These are phyloP conservation scores for Moricandia arvensis DNA, from an alignment of 345 rosid genomes.

Conservation along the genomic window DNA sequence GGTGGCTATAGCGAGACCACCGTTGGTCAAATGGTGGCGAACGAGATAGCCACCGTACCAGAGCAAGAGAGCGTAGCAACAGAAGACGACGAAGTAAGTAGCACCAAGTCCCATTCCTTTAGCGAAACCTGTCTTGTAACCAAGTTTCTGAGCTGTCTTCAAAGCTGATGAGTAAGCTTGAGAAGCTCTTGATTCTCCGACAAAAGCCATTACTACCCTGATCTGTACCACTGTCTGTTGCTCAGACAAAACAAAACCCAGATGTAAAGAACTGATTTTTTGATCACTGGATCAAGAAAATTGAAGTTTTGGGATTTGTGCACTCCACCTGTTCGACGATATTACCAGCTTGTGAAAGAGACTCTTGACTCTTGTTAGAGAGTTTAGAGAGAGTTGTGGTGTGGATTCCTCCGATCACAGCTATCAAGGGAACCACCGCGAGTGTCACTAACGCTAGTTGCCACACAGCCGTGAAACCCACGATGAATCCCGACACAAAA, in stretches of 20 bases:
- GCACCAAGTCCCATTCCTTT: not conserved
- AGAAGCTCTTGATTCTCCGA: not conserved
- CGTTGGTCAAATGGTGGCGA: not conserved
- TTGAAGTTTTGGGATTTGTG: not conserved
- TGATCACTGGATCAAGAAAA: not conserved
- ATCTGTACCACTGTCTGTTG: not conserved
- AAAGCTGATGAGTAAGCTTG: not conserved
- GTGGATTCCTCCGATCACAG: not conserved
- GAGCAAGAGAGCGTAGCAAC: constrained; percentile 1
- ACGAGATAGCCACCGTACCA: constrained; percentile 1
- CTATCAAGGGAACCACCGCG: not conserved
- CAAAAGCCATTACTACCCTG: not conserved
- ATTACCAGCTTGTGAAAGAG: not conserved
- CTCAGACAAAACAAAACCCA: not conserved
- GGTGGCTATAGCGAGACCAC: not conserved
- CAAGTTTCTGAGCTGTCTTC: not conserved
- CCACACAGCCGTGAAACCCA: not conserved
- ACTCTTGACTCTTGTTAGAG: not conserved
- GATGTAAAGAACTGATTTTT: not conserved
- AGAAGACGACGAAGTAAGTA: not conserved
- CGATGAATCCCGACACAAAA: not conserved
- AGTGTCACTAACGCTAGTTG: not conserved
- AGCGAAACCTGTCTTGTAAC: not conserved
- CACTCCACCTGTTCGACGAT: not conserved
- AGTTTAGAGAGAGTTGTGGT: not conserved